Conservation (phyloP, 768 basidiomycete genomes). For the Obba rivulosa region DNA sequence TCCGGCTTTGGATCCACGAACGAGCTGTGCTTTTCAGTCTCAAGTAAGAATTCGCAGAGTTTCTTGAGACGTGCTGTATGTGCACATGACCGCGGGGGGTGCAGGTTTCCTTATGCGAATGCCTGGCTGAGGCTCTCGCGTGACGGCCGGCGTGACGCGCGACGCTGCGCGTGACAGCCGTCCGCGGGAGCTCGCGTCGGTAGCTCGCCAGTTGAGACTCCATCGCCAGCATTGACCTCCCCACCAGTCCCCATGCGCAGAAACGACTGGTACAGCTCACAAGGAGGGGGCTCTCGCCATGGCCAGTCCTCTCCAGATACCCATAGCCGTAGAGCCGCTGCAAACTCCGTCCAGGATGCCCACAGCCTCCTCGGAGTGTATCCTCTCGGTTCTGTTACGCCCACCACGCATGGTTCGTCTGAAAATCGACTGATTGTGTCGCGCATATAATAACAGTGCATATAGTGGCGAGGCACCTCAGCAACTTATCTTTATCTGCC, state of each 20-base stretch:
- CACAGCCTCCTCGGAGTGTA: conserved; percentile 63
- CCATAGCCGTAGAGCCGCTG: conserved; percentile 7
- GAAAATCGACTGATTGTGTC: conserved; percentile 5
- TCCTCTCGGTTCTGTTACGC: conserved; percentile 71
- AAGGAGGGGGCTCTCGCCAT: neutral
- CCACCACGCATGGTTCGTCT: conserved; percentile 62
- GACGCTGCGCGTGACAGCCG: too few relatives aligned
- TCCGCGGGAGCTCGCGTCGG: too few relatives aligned
- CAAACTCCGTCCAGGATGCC: conserved; percentile 60
- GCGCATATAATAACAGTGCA: conserved; percentile 14
- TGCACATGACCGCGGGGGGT: too few relatives aligned
- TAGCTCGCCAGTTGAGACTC: too few relatives aligned
- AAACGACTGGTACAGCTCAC: neutral
- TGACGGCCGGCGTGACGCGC: too few relatives aligned
- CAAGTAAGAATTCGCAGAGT: too few relatives aligned
- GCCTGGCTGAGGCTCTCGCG: too few relatives aligned
- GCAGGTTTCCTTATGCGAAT: too few relatives aligned
- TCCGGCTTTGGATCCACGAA: too few relatives aligned
- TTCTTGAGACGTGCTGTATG: too few relatives aligned
- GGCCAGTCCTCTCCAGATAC: neutral
- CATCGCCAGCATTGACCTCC: too few relatives aligned
- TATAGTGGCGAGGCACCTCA: conserved; percentile 63
- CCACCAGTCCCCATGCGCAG: conserved; percentile 1
- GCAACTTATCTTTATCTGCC: conserved; percentile 51
- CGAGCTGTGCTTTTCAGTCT: too few relatives aligned